Evolutionary conservation across 306 rosid genomes (phyloP).

Genomic region (Cicer cuneatum): DNA sequence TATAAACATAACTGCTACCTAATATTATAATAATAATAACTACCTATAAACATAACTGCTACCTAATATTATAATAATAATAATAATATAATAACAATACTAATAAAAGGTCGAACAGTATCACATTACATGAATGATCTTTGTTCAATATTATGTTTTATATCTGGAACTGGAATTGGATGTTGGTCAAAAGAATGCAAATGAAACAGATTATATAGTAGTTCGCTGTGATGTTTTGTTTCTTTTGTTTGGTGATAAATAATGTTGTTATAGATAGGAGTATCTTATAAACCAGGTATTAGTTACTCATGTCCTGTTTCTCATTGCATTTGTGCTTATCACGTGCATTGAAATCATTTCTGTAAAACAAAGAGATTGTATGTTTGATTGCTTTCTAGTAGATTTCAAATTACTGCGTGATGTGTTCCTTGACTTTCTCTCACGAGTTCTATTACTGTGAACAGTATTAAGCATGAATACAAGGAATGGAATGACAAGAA

Average conservation of each 20-base stretch:
- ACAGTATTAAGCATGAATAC: conserved; percentile 89
- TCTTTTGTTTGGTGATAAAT: conserved; percentile 27
- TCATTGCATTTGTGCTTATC: conserved; percentile 20
- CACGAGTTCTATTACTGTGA: conserved; percentile 39
- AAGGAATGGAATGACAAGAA: conserved; percentile 86
- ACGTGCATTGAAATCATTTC: conserved; percentile 19
- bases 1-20: too few species aligned
- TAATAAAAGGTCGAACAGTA: too few species aligned
- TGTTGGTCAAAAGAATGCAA: conserved; percentile 13
- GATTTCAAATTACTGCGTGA: conserved; percentile 32
- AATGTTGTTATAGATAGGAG: conserved; percentile 14
- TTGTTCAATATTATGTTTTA: conserved; percentile 23
- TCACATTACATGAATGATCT: conserved; percentile 11
- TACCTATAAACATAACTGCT: too few species aligned
- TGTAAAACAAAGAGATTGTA: conserved; percentile 24
- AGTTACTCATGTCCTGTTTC: conserved; percentile 37
- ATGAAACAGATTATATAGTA: conserved; percentile 27
- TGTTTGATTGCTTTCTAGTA: conserved; percentile 24
- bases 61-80: too few species aligned
- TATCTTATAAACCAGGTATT: not conserved
- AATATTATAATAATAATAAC: too few species aligned
- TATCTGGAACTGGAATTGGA: conserved; percentile 38
- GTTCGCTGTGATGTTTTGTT: conserved; percentile 3
- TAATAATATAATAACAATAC: too few species aligned
- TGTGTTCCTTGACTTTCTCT: conserved; percentile 18